Evolutionary conservation across 2,329 filamentous ascomycete genomes (phyloP).

Genomic region (Claviceps fusiformis): DNA sequence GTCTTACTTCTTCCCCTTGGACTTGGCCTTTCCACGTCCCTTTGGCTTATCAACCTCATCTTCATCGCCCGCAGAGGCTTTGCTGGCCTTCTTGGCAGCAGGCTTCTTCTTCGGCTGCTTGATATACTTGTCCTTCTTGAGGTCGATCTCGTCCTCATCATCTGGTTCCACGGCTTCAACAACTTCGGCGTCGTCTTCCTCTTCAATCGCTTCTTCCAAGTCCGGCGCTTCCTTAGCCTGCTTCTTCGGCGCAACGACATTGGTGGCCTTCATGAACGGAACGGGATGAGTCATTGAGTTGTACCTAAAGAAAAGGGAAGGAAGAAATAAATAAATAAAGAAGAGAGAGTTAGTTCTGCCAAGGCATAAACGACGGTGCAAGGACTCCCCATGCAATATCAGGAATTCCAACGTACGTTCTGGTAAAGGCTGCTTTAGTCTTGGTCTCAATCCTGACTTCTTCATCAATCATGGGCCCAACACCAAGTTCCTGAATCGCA

Average conservation of each 20-base stretch:
- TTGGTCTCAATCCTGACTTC: slow-evolving; percentile 66
- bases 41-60: slow-evolving; percentile 42
- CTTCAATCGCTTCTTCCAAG: slow-evolving; percentile 90
- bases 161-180: slow-evolving; percentile 46
- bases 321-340: too few species aligned
- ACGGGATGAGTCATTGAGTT: slow-evolving; percentile 77
- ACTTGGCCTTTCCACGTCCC: slow-evolving; percentile 27
- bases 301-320: slow-evolving; percentile 44
- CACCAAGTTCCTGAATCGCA: slow-evolving; percentile 76
- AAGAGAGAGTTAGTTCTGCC: background rate
- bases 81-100: slow-evolving; percentile 28
- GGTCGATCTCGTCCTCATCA: slow-evolving; percentile 64
- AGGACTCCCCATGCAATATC: background rate
- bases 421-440: slow-evolving; percentile 80
- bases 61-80: slow-evolving; percentile 36
- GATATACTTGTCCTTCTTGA: slow-evolving; percentile 94
- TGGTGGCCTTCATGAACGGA: slow-evolving; percentile 90
- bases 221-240: slow-evolving; percentile 68
- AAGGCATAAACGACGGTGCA: background rate
- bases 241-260: slow-evolving; percentile 58
- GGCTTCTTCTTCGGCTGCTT: slow-evolving; percentile 68
- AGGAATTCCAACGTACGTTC: slow-evolving; percentile 46
- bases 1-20: slow-evolving; percentile 31
- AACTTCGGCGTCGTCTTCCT: slow-evolving; percentile 64
- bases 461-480: slow-evolving; percentile 70